Percentiles rank a stretch among this genome's conserved stretches.
Evolutionary conservation across 1,284 basidiomycete genomes (phyloP).

Genomic region (Boletus mariae): DNA sequence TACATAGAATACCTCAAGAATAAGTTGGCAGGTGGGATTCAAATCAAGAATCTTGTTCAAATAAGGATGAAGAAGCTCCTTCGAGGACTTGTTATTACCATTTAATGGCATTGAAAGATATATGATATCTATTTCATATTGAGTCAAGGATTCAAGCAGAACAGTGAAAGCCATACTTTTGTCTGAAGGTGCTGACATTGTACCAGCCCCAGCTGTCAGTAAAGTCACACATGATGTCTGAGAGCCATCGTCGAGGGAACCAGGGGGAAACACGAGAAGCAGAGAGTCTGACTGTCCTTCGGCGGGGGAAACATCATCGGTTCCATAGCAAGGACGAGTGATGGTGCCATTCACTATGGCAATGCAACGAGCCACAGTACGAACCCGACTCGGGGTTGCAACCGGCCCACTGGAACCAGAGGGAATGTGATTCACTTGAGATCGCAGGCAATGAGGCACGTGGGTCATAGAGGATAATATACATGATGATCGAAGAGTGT

Average conservation of each 20-base stretch:
- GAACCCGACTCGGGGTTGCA: conserved; percentile 6
- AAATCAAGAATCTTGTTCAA: conserved; percentile 44
- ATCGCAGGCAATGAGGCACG: conserved; percentile 30
- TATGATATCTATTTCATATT: conserved; percentile 47
- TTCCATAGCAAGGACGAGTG: conserved; percentile 28
- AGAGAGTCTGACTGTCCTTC: conserved; percentile 38
- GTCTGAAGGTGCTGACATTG: conserved; percentile 79
- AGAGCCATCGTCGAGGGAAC: conserved; percentile 46
- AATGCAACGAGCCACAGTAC: conserved; percentile 58
- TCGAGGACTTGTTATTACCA: conserved; percentile 33
- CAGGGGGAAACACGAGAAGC: conserved; percentile 81
- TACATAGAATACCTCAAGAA: conserved; percentile 56
- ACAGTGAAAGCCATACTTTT: conserved; percentile 57
- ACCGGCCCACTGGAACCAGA: conserved; percentile 1
- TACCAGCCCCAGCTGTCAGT: conserved; percentile 79
- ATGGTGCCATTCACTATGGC: conserved; percentile 56
- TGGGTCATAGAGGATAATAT: conserved; percentile 43
- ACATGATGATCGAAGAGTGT: conserved; percentile 45
- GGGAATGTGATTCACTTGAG: conserved; percentile 13
- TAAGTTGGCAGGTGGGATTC: conserved; percentile 28
- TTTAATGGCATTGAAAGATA: conserved; percentile 55
- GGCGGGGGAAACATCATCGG: conserved; percentile 18
- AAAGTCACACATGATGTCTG: conserved; percentile 56
- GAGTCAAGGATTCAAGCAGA: neutral
- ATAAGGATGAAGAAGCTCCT: conserved; percentile 58